A percentile compares a stretch with the other conserved stretches of the same genome.
Evolutionary conservation across 257 asterid species (phyloP).

Genomic region (Verbascum thapsus): DNA sequence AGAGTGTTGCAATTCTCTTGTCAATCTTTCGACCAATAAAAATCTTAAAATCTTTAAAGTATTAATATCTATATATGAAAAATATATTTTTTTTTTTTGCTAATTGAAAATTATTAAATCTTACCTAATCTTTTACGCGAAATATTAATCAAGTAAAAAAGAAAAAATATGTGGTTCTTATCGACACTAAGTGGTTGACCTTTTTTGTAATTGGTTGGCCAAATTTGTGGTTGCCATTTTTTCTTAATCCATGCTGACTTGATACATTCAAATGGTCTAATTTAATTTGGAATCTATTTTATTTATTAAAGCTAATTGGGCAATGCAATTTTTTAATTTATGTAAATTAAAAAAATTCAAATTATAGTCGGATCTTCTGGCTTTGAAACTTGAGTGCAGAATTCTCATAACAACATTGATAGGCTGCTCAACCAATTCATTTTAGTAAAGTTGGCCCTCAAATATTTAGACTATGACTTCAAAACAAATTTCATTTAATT

Average conservation of each 20-base stretch:
- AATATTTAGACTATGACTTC: too few species aligned
- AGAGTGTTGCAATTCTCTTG: not conserved
- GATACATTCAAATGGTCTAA: not conserved
- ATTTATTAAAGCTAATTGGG: slow-evolving; percentile 13
- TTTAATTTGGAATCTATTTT: not conserved
- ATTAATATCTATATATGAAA: too few species aligned
- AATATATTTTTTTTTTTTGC: too few species aligned
- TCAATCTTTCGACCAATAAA: slow-evolving; percentile 13
- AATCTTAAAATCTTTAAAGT: too few species aligned
- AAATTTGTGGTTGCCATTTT: not conserved
- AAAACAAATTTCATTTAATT: too few species aligned
- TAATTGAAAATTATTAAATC: not conserved
- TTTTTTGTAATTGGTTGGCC: slow-evolving; percentile 15
- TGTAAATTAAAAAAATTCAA: too few species aligned
- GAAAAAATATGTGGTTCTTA: not conserved
- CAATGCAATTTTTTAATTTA: too few species aligned
- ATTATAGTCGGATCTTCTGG: too few species aligned
- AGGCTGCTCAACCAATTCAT: too few species aligned
- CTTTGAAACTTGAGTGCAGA: too few species aligned
- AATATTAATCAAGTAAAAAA: slow-evolving; percentile 1
- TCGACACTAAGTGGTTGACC: slow-evolving; percentile 1
- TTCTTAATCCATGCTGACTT: not conserved
- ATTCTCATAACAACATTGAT: too few species aligned
- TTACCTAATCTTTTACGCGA: not conserved
- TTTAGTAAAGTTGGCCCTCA: too few species aligned